These are phyloP conservation scores for Pterocarpus macrocarpus DNA, from an alignment of 306 rosid species.

Conservation along the genomic window DNA sequence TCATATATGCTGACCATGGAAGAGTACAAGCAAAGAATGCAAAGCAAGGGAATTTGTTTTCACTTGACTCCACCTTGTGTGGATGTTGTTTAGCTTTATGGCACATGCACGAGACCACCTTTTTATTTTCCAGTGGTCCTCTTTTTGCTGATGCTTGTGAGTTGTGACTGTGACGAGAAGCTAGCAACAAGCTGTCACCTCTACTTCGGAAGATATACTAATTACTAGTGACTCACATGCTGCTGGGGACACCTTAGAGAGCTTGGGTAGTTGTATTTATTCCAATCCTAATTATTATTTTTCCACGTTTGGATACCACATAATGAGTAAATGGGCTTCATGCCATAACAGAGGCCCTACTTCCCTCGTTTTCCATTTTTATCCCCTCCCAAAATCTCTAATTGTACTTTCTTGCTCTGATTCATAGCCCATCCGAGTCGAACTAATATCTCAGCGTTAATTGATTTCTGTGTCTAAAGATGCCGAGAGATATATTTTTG, in stretches of 20 bases:
- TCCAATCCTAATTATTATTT: slow-evolving; percentile 17
- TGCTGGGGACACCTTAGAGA: slow-evolving; percentile 31
- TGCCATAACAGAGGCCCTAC: too few relatives aligned
- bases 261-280: background rate
- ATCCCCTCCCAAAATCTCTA: background rate
- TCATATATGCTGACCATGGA: background rate
- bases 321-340: background rate
- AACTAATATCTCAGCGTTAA: background rate
- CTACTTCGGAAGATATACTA: slow-evolving; percentile 15
- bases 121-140: slow-evolving; percentile 59
- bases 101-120: slow-evolving; percentile 47
- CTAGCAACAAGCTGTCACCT: slow-evolving; percentile 43
- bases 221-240: slow-evolving; percentile 48
- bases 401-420: background rate
- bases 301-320: slow-evolving; percentile 3
- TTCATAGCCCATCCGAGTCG: background rate
- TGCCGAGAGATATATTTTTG: background rate
- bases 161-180: slow-evolving; percentile 53
- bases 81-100: slow-evolving; percentile 37
- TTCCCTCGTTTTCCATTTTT: background rate
- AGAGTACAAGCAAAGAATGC: slow-evolving; percentile 45
- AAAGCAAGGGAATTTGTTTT: slow-evolving; percentile 37
- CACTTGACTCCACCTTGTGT: slow-evolving; percentile 35
- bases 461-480: background rate
- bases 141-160: slow-evolving; percentile 32